These are phyloP conservation scores for Plenodomus lindquistii DNA, from an alignment of 2,329 filamentous ascomycete genomes.

Conservation along the genomic window DNA sequence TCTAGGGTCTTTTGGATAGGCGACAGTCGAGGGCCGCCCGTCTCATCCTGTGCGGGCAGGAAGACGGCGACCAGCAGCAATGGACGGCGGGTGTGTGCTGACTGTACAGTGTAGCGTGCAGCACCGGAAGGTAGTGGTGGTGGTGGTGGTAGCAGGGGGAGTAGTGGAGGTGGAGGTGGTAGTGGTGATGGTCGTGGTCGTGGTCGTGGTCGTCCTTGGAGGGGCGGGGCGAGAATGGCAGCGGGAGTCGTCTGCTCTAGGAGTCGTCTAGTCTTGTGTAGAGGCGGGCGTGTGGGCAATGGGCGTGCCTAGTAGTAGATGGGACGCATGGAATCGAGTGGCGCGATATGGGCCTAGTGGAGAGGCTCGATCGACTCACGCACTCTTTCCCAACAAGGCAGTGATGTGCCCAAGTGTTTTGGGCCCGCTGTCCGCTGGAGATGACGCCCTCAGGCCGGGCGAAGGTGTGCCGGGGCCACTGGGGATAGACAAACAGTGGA, in stretches of 20 bases:
- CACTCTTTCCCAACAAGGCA: slow-evolving; percentile 14
- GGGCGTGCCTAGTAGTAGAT: neutral
- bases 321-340: slow-evolving; percentile 11
- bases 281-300: neutral
- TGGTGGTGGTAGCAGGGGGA: slow-evolving; percentile 1
- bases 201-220: neutral
- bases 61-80: slow-evolving; percentile 1
- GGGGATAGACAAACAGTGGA: slow-evolving; percentile 9
- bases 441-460: slow-evolving; percentile 21
- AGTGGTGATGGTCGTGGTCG: neutral
- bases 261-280: too few relatives aligned
- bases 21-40: slow-evolving; percentile 16
- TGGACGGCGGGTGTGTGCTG: neutral
- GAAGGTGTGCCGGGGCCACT: slow-evolving; percentile 11
- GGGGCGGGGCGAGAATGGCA: neutral
- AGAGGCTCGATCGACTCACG: slow-evolving; percentile 18
- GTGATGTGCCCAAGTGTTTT: slow-evolving; percentile 19
- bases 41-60: slow-evolving; percentile 34
- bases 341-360: slow-evolving; percentile 20
- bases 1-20: slow-evolving; percentile 14
- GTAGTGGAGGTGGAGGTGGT: neutral
- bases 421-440: slow-evolving; percentile 9
- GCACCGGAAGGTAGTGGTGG: too few relatives aligned
- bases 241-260: too few relatives aligned
- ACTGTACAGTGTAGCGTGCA: too few relatives aligned